Base-by-base conservation (phyloP, 78 protist genomes). In the Dictyostelium brefeldianum region DNA sequence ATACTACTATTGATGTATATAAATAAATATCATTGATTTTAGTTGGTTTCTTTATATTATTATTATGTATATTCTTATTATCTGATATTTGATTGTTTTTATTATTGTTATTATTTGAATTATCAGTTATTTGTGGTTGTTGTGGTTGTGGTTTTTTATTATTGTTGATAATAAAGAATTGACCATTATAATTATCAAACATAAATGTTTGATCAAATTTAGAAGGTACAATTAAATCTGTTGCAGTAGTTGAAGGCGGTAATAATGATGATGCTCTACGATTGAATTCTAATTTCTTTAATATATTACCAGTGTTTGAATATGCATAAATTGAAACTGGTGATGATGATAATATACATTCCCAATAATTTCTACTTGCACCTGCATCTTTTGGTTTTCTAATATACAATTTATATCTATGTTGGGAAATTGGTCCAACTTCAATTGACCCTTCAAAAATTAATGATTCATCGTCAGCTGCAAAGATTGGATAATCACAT, bases 121-220 rank as follows among this genome's bases (percentile, higher is more conserved):
- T 27, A 46, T 29, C 5, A 9, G 36, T 43, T 50, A 43, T 18
- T 50, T 22, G 46, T 75, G 27, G n/a, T 48, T 20, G 18, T 36
- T 11, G 29, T 15, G 17, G 22, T 83, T 71, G n/a, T 84, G 62
- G n/a, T 62, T 6, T 84, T 41, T 54, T 43, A 80, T 27, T 80
- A 22, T 20, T 80, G 31, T 29, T 41, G 7, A 5, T 29, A 25
- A 84, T 84, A 46, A 73, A 84, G 18, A 84, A 48, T 10, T 84
- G 78, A 46, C 91, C 91, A 84, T 84, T 69, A 29, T 48, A 84
- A 25, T 41, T n/a, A 47, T 84, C 91, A 57, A 84, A 84, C 11
- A 84, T 57, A 74, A 56, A 84, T 11, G 91, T 84, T 20, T 73
- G 81, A 11, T 54, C 71, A 22, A 48, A 67, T n/a, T 31, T 22